Base-by-base conservation (phyloP, 1,284 basidiomycete species). In the Tylopilus sp. region DNA sequence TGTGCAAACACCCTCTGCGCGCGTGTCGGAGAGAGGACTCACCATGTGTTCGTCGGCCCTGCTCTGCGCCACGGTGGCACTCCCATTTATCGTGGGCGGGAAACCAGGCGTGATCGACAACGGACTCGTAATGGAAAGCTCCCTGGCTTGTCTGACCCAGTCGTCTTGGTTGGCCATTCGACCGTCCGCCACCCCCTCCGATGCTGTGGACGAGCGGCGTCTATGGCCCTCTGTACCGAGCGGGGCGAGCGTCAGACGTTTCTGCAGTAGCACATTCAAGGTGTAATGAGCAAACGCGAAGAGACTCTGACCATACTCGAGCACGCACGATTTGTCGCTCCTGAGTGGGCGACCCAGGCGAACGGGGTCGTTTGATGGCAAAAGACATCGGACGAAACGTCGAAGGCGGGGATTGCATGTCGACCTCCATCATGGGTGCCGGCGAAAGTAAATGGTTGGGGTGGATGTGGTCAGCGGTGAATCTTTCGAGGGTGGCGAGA, bases 121-220 rank as follows among this genome's bases (percentile, higher is more conserved):
- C n/a, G 83, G 82, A 56, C 81, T 83, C 53, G 79, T 75, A 36
- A 88, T 84, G 20, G 77, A 76, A 53, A 87, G 72, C 19, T 76
- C 81, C 54, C 79, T 74, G 11, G 86, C 78, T 60, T 82, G 83
- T 52, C 76, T 74, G 14, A 87, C 84, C 86, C 84, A 87, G 60
- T 88, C 85, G 54, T 86, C 85, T 7, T 80, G 76, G 11, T 70
- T 63, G 45, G 76, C 70, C 19, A 74, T 66, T 56, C 74, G 75
- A 43, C 70, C 71, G 35, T 66, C 54, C 44, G 47, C 36, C 50
- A 53, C 59, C 53, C 54, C 64, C 40, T 56, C 57, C 9, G 56
- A 20, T 26, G 58, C 48, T 45, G 57, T 60, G 48, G 55, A 58
- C 48, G 56, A 11, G 50, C 57, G 57, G 46, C 57, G 58, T 43